A percentile compares a stretch with the other conserved stretches of the same genome.
Conservation (phyloP, 225 moss, liverwort and hornwort species). For the Pleurozium schreberi region DNA sequence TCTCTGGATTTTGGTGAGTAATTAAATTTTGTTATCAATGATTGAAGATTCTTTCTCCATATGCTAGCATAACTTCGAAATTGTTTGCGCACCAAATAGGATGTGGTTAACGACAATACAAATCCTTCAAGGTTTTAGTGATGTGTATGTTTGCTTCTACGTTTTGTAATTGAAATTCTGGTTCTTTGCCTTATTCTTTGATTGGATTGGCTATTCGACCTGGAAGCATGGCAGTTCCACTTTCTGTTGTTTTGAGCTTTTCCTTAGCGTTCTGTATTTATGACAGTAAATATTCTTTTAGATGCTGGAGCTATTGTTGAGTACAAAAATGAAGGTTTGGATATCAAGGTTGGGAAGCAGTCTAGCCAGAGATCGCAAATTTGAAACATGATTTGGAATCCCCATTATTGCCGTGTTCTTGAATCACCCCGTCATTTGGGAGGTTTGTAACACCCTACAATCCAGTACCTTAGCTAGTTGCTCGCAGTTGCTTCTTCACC, state of each 20-base stretch:
- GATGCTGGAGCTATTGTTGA: constrained; percentile 41
- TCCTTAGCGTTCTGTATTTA: background rate
- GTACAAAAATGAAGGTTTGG: constrained; percentile 15
- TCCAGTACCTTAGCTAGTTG: too few relatives aligned
- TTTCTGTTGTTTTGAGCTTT: background rate
- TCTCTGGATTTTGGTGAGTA: constrained; percentile 50
- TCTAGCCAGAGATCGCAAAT: constrained; percentile 16
- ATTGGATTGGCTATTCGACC: background rate
- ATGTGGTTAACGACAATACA: too few relatives aligned
- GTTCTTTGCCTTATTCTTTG: background rate
- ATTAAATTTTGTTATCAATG: constrained; percentile 20
- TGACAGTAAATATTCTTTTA: background rate
- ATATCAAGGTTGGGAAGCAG: constrained; percentile 20
- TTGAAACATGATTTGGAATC: constrained; percentile 25
- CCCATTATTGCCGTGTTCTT: too few relatives aligned
- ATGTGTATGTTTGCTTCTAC: background rate
- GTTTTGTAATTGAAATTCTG: background rate
- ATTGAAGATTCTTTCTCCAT: constrained; percentile 1
- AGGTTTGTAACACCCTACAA: too few relatives aligned
- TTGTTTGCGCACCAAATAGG: background rate
- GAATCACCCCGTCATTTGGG: too few relatives aligned
- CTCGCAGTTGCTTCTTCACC: too few relatives aligned
- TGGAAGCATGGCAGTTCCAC: background rate
- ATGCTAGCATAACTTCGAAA: background rate
- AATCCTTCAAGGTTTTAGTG: too few relatives aligned